Evolutionary conservation across 129 eudicot species (phyloP).

Genomic region (Escallonia rubra): DNA sequence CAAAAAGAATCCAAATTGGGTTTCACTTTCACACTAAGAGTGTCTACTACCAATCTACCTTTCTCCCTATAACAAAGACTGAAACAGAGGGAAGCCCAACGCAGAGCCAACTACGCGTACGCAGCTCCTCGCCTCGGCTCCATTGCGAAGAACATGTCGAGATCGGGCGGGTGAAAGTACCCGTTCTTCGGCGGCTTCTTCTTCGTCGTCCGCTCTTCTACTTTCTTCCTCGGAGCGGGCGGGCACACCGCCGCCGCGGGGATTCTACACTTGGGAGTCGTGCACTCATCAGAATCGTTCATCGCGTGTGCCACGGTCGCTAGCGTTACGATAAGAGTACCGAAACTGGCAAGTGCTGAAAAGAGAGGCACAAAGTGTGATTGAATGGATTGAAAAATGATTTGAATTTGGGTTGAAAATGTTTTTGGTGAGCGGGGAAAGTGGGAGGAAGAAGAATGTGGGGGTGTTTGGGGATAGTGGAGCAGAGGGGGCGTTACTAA

Average conservation of each 20-base stretch:
- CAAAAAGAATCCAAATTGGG: too few species aligned
- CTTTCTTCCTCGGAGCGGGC: constrained; percentile 1
- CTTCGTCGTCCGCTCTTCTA: background rate
- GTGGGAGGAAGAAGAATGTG: background rate
- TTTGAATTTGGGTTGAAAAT: background rate
- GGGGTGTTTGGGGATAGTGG: constrained; percentile 8
- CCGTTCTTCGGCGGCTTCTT: constrained; percentile 16
- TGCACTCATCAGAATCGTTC: background rate
- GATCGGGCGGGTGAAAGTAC: constrained; percentile 11
- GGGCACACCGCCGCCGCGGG: constrained; percentile 14
- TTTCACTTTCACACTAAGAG: too few species aligned
- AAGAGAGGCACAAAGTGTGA: too few species aligned
- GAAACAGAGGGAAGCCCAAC: too few species aligned
- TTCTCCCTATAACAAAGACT: too few species aligned
- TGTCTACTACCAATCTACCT: too few species aligned
- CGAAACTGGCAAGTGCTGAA: too few species aligned
- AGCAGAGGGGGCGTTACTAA: background rate
- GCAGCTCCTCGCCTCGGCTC: background rate
- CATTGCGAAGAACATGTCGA: constrained; percentile 11
- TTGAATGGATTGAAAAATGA: too few species aligned
- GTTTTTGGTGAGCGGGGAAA: background rate
- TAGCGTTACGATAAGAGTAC: too few species aligned
- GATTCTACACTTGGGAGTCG: constrained; percentile 12
- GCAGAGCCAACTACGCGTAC: too few species aligned
- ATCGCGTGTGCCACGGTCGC: too few species aligned